Base-by-base conservation (phyloP, 202 grass and related monocot genomes). In the Schoenoplectus triqueter region DNA sequence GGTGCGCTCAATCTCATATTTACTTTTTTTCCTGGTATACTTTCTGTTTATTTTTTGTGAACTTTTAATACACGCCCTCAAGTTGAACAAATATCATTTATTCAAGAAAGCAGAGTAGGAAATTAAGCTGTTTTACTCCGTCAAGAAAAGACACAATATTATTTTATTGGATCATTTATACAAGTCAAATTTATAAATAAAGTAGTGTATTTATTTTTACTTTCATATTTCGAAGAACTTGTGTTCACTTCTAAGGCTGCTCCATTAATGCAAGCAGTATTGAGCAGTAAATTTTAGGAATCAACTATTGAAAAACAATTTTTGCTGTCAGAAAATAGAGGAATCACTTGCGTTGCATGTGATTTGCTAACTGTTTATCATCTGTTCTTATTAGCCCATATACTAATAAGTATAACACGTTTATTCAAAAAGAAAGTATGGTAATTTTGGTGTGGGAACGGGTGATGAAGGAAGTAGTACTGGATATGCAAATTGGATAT, bases 1-100 rank as follows among this genome's bases (percentile, higher is more conserved):
- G 64, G 14, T 70, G 13, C 20, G 48, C 31, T 82, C 10, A 82
- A 31, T 54, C 45, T 65, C 60, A 2, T 67, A 66, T 50, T 82
- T 31, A 31, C 50, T 72, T 20, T 20, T 69, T 82, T 46, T 31
- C 31, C 3, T 70, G 21, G n/a, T 71, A 39, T 45, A 54, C 39
- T 66, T 83, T 83, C 63, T 60, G 52, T 83, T 83, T 51, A 8
- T 70, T 57, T 55, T 68, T 6, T 40, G 18, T 54, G 80, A 68
- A 66, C 2, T 83, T 83, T 70, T 56, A 54, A 65, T 6, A 52
- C 51, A 69, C 1, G 46, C 48, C 80, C 62, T 1, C 3, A 70
- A 83, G 3, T 83, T 65, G 64, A 59, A 78, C 20, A 78, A 60
- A 55, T 76, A 56, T 20, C 20, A 3, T n/a, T 78, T 78, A 6